Evolutionary conservation across 129 eudicot species (phyloP).

Genomic region (Tanacetum coccineum): DNA sequence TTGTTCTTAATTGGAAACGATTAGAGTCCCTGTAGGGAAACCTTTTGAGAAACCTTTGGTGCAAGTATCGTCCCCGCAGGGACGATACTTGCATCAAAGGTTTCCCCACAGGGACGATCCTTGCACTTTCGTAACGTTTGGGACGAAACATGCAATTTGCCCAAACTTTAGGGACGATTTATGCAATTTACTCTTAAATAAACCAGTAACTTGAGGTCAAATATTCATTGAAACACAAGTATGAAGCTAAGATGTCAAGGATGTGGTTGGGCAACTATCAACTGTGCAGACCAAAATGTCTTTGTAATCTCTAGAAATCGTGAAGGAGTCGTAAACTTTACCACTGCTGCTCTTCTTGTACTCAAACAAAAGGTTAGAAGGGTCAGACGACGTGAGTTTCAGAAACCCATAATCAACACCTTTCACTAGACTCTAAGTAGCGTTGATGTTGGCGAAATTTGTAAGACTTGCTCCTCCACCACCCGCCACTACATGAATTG

Average conservation of each 20-base stretch:
- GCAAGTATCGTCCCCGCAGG: too few relatives aligned
- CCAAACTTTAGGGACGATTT: too few relatives aligned
- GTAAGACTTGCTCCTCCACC: conserved; percentile 69
- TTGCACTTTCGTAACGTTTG: too few relatives aligned
- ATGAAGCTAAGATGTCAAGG: conserved; percentile 40
- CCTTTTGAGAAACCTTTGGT: too few relatives aligned
- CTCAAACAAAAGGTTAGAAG: conserved; percentile 59
- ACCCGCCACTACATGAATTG: conserved; percentile 70
- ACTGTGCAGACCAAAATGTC: conserved; percentile 60
- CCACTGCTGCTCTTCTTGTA: conserved; percentile 76
- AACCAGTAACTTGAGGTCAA: conserved; percentile 16
- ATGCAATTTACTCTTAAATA: too few relatives aligned
- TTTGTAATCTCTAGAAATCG: conserved; percentile 59
- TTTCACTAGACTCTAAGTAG: conserved; percentile 58
- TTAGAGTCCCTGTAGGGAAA: too few relatives aligned
- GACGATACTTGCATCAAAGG: too few relatives aligned
- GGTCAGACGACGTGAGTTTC: conserved; percentile 69
- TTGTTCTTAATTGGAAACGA: too few relatives aligned
- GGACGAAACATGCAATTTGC: too few relatives aligned
- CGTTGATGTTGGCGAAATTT: conserved; percentile 33
- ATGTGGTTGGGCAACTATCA: conserved; percentile 53
- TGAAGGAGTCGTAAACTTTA: conserved; percentile 64
- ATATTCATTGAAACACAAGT: conserved; percentile 5
- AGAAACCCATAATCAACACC: conserved; percentile 64
- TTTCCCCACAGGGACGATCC: too few relatives aligned